phyloP scores from a whole-genome alignment of 202 grass and related monocot species.

The Setaria italica region DNA sequence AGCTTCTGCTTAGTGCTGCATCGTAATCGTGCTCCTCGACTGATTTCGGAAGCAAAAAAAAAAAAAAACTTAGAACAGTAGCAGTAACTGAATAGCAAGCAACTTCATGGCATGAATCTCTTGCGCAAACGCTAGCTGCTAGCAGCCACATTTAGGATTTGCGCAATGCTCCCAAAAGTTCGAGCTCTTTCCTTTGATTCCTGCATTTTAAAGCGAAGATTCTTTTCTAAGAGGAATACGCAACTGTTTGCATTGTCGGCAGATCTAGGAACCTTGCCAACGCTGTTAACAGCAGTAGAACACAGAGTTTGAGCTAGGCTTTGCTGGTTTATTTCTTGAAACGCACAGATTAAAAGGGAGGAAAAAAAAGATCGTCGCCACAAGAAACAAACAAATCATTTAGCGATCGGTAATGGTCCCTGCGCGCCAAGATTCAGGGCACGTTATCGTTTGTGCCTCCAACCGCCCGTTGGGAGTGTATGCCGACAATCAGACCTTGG shows the following conservation, averaged over 20 bases:
- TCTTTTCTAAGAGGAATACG: background rate
- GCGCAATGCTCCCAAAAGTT: background rate
- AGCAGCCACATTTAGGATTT: conserved; percentile 12
- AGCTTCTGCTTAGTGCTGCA: background rate
- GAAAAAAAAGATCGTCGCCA: background rate
- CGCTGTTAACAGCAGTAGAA: background rate
- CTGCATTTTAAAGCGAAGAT: background rate
- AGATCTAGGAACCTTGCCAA: conserved; percentile 20
- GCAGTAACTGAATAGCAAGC: background rate
- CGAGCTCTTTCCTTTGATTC: background rate
- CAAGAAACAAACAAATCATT: conserved; percentile 40
- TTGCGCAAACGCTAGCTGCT: background rate
- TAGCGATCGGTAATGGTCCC: conserved; percentile 41
- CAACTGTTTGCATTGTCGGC: conserved; percentile 6
- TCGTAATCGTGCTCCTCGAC: background rate
- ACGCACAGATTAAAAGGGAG: too few species aligned
- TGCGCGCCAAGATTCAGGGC: conserved; percentile 12
- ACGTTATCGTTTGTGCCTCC: conserved; percentile 30
- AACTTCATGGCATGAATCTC: background rate
- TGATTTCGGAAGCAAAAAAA: background rate
- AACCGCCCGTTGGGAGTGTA: conserved; percentile 26
- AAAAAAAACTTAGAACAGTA: background rate
- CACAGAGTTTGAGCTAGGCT: background rate
- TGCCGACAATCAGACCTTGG: conserved; percentile 31
- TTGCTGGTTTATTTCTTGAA: background rate